Evolutionary conservation across 495 filamentous ascomycete genomes (phyloP), one percentile per base, ranked within the genome.

Genomic region (Haplographium delicatum): DNA sequence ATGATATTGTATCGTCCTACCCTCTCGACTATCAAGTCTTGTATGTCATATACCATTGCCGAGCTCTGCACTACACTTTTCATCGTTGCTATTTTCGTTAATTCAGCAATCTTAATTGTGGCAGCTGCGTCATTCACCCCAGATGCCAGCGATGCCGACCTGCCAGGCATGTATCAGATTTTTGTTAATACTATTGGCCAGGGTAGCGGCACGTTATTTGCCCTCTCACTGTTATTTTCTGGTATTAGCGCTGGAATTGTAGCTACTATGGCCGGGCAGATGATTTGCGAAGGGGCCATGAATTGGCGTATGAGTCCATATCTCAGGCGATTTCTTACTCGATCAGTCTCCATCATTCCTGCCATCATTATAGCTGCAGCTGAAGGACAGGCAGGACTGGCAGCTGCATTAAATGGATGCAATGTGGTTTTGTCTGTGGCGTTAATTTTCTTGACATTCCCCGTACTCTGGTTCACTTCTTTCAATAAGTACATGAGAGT

Each of bases 81-180:
- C 62, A 85, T 86, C 8, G 89, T 93, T 58, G 88, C 89, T 8
- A 76, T 94, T 22, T 95, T 95, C 58, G 86, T 95, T 58, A 95
- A 95, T 68, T 86, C 82, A 46, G 76, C 89, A 47, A 93, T 95
- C 60, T 80, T 95, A 38, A 91, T 95, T 62, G 86, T 91, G 20
- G 84, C 89, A 2, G 89, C 86, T 33, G 81, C 88, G 2, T 80
- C 83, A 1, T 79, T 95, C 0, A 86, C 81, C 22, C 9, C 23
- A 2, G 50, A 41, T 13, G 55, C 22, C 20, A 22, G 25, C 13
- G 27, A 47, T 10, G 55, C 49, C 27, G 43, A 53, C 25, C 42
- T 56, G 2, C 30, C 39, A 3, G 40, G 40, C 0, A 39, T 56
- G 6, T 51, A 56, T 22, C 22, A 41, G 2, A 41, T 56, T 2